Conservation (phyloP, 441 rosid species). For the Rhodomyrtus psidioides region DNA sequence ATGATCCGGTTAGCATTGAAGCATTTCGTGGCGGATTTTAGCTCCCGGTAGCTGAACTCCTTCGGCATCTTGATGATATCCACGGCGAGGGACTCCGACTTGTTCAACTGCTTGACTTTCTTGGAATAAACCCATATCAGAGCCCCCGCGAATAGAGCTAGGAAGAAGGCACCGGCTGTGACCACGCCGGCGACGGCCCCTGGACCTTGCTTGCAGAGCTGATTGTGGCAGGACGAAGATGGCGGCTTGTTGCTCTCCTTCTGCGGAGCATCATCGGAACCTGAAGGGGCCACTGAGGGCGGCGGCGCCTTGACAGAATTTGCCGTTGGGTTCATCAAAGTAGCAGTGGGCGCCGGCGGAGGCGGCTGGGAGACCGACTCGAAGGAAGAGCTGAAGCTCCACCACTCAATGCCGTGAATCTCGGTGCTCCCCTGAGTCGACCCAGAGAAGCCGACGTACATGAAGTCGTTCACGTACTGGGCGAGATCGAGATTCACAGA, state of each 20-base stretch:
- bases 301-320: conserved; percentile 50
- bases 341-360: conserved; percentile 66
- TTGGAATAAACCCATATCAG: conserved; percentile 68
- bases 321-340: conserved; percentile 62
- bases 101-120: conserved; percentile 35
- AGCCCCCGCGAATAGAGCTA: conserved; percentile 64
- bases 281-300: conserved; percentile 51
- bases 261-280: conserved; percentile 14
- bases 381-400: conserved; percentile 81
- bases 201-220: conserved; percentile 73
- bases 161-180: conserved; percentile 81
- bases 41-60: conserved; percentile 82
- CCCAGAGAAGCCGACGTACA: conserved; percentile 97
- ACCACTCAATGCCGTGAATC: conserved; percentile 84
- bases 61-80: conserved; percentile 80
- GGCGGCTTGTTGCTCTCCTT: conserved; percentile 21
- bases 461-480: conserved; percentile 67
- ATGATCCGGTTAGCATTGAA: conserved; percentile 62
- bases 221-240: conserved; percentile 63
- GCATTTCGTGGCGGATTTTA: conserved; percentile 64
- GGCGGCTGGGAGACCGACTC: conserved; percentile 23
- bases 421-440: conserved; percentile 97
- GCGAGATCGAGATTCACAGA: conserved; percentile 55
- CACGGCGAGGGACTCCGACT: conserved; percentile 55
- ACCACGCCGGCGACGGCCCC: conserved; percentile 95